phyloP scores from a whole-genome alignment of 2,329 filamentous ascomycete genomes.

The Daldinia sp. region DNA sequence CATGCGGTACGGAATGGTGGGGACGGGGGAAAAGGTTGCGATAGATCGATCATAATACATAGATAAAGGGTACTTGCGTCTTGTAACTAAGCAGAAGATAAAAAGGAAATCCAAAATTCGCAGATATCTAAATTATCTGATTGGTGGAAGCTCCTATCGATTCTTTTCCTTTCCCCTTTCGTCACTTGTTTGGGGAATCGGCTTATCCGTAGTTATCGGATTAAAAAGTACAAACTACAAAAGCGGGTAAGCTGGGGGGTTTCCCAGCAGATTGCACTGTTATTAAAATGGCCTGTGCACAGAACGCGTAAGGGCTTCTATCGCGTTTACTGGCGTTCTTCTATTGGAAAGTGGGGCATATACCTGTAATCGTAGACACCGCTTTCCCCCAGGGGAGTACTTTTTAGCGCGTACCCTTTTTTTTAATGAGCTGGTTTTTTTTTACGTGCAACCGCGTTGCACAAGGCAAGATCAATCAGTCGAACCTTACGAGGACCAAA shows the following conservation, averaged over 20 bases:
- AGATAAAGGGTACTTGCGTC: constrained; percentile 11
- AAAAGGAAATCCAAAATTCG: constrained; percentile 17
- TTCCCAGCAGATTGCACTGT: constrained; percentile 2
- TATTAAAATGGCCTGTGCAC: constrained; percentile 9
- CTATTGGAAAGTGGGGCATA: constrained; percentile 18
- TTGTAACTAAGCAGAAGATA: neutral
- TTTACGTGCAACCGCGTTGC: constrained; percentile 24
- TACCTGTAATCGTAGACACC: neutral
- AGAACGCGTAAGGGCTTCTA: constrained; percentile 30
- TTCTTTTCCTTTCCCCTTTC: constrained; percentile 25
- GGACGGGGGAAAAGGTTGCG: neutral
- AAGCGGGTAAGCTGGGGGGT: neutral
- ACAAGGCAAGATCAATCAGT: constrained; percentile 40
- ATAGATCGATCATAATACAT: constrained; percentile 7
- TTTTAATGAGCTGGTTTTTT: constrained; percentile 9
- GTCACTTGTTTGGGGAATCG: constrained; percentile 22
- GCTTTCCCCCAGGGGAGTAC: constrained; percentile 21
- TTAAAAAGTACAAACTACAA: constrained; percentile 2
- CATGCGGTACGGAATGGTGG: constrained; percentile 9
- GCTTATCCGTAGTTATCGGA: neutral
- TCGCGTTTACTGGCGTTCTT: constrained; percentile 21
- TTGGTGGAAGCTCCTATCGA: constrained; percentile 14
- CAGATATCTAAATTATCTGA: constrained; percentile 26
- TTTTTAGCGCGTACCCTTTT: constrained; percentile 11
- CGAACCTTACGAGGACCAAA: constrained; percentile 49